Evolutionary conservation across 2,329 filamentous ascomycete genomes (phyloP), one percentile per base, ranked within the genome.

Genomic region (Exophiala xenobiotica): DNA sequence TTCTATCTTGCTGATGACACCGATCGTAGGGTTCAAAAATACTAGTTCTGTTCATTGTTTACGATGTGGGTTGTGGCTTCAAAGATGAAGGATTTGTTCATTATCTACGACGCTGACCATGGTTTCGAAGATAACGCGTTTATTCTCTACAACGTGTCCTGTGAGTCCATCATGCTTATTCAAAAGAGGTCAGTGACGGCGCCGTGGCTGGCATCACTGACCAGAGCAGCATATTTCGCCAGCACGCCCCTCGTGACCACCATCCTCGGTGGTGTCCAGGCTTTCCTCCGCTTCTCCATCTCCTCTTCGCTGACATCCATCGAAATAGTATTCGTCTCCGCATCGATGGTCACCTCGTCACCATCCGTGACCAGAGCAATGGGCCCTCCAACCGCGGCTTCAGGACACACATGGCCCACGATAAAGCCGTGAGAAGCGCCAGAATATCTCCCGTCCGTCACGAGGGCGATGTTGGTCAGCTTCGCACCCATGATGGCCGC

Each of bases 401-500:
- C 92, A 2, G 92, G 92, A 2, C 88, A 87, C 11, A 96, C 89
- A 64, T 96, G 91, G 1, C 92, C 92, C 12, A 97, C 89, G 64
- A 96, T 93, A 69, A 96, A 96, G 0, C 90, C 90, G 68, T 96
- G 91, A 47, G 81, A 87, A 2, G 90, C 92, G 24, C 92, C 92
- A 40, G 82, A 87, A 69, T 96, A 97, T 39, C 92, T 76, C 0
- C 92, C 92, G 67, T 97, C 92, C 0, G 92, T 97, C 42, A 97
- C 89, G 11, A 97, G 79, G 0, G 92, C 91, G 6, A 96, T 82
- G 63, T 96, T 95, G 46, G 78, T 88, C 46, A 97, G 76, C 9
- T 87, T 87, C 0, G 92, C 92, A 42, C 92, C 92, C 87, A 96
- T 96, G 61, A 97, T 88, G 14, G 91, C 89, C 0, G 90, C 90